These are phyloP conservation scores for Nicotiana undulata DNA, from an alignment of 257 asterid species.

Conservation along the genomic window DNA sequence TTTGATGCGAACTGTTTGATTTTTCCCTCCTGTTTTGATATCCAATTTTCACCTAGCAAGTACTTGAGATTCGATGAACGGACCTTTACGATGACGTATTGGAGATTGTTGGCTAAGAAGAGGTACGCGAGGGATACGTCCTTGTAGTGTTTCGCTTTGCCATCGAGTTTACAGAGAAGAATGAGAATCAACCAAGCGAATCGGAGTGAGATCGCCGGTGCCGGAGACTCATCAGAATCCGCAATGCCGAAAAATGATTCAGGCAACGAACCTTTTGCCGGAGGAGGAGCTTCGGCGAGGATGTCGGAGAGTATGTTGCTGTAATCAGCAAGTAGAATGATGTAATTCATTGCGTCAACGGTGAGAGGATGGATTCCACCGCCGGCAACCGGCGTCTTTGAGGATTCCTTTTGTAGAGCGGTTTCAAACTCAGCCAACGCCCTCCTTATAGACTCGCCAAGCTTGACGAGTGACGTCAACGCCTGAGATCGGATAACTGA, in stretches of 20 bases:
- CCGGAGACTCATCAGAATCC: slow-evolving; percentile 48
- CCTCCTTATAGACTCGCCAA: slow-evolving; percentile 37
- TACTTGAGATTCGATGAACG: slow-evolving; percentile 56
- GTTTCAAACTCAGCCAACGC: slow-evolving; percentile 52
- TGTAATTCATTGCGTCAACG: slow-evolving; percentile 47
- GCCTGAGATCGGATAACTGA: slow-evolving; percentile 41
- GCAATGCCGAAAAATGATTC: slow-evolving; percentile 46
- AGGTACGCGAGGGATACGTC: slow-evolving; percentile 54
- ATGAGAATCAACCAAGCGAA: slow-evolving; percentile 58
- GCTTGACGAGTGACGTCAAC: slow-evolving; percentile 38
- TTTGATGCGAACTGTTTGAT: slow-evolving; percentile 43
- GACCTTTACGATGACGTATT: slow-evolving; percentile 50
- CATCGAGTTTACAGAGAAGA: slow-evolving; percentile 65
- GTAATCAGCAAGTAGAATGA: slow-evolving; percentile 61
- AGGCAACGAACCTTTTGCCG: slow-evolving; percentile 26
- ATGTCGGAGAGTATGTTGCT: slow-evolving; percentile 49
- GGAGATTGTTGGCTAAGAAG: slow-evolving; percentile 76
- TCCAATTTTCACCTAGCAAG: slow-evolving; percentile 69
- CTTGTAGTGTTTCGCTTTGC: slow-evolving; percentile 58
- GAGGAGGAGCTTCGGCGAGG: slow-evolving; percentile 37
- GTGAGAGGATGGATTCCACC: slow-evolving; percentile 61
- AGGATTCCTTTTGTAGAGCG: slow-evolving; percentile 41
- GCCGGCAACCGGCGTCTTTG: slow-evolving; percentile 51
- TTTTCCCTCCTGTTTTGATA: slow-evolving; percentile 46
- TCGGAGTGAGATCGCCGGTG: slow-evolving; percentile 38